Evolutionary conservation across 345 rosid species (phyloP).

Genomic region (Bruguiera sexangula): DNA sequence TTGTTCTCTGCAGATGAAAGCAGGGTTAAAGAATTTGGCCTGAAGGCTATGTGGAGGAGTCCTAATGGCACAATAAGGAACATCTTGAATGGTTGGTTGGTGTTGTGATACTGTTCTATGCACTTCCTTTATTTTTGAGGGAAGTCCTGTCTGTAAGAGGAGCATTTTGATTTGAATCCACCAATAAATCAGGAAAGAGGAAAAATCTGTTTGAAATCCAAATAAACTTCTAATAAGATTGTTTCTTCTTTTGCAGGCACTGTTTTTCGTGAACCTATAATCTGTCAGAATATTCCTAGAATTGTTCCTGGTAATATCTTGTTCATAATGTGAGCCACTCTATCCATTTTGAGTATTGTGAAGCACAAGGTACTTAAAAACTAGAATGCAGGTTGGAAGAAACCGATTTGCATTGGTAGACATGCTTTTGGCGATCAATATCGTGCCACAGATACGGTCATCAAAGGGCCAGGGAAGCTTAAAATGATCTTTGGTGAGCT

Average conservation of each 20-base stretch:
- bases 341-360: constrained; percentile 1
- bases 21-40: constrained; percentile 89
- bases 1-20: constrained; percentile 70
- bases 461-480: constrained; percentile 88
- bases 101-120: not conserved
- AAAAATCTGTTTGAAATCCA: not conserved
- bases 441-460: constrained; percentile 74
- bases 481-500: constrained; percentile 88
- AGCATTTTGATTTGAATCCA: not conserved
- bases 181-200: too few species aligned
- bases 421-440: constrained; percentile 99
- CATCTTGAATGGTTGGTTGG: constrained; percentile 76
- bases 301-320: constrained; percentile 69
- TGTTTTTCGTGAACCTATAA: constrained; percentile 95
- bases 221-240: constrained; percentile 13
- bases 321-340: constrained; percentile 5
- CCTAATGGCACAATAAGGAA: constrained; percentile 98
- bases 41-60: constrained; percentile 93
- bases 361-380: constrained; percentile 11
- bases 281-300: constrained; percentile 82
- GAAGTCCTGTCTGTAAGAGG: not conserved
- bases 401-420: constrained; percentile 95
- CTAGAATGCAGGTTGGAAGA: constrained; percentile 72
- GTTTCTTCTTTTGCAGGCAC: constrained; percentile 51
- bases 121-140: not conserved